Conservation (phyloP, 495 filamentous ascomycete species). For the Emericellopsis terricola region DNA sequence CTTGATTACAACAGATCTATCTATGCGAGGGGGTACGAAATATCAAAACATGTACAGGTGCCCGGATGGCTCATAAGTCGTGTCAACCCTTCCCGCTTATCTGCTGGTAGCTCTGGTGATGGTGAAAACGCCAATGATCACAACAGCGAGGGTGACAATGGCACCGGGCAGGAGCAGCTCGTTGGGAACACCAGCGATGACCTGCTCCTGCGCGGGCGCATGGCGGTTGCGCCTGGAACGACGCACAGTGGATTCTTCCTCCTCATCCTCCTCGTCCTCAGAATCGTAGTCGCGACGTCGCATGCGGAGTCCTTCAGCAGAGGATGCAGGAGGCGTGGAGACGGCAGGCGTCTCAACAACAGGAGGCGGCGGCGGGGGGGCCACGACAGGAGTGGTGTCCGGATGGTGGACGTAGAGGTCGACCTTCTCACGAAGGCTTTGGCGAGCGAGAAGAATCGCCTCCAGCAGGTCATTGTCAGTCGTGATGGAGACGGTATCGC, state of each 20-base stretch:
- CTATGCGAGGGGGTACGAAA: too few relatives aligned
- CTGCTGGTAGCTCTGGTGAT: conserved; percentile 57
- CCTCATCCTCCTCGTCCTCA: conserved; percentile 44
- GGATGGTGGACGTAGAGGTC: conserved; percentile 96
- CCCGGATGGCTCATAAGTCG: too few relatives aligned
- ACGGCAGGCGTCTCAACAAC: conserved; percentile 24
- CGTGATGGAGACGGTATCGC: conserved; percentile 93
- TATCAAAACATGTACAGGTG: too few relatives aligned
- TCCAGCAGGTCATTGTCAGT: conserved; percentile 87
- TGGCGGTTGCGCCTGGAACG: conserved; percentile 17
- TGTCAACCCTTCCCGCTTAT: too few relatives aligned
- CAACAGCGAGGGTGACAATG: conserved; percentile 83
- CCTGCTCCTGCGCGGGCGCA: conserved; percentile 44
- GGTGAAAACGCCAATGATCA: conserved; percentile 87
- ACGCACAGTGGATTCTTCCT: conserved; percentile 29
- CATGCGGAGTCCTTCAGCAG: conserved; percentile 33
- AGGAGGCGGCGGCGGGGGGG: conserved; percentile 44
- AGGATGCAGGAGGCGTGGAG: conserved; percentile 28
- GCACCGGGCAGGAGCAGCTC: conserved; percentile 86
- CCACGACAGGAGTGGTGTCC: conserved; percentile 55
- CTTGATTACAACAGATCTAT: too few relatives aligned
- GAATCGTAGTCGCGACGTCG: conserved; percentile 32
- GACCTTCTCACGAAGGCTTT: conserved; percentile 69
- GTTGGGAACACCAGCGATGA: conserved; percentile 86
- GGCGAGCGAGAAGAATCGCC: conserved; percentile 68